Evolutionary conservation across 441 rosid species (phyloP), one percentile per base, ranked within the genome.

Genomic region (Melastoma candidum): DNA sequence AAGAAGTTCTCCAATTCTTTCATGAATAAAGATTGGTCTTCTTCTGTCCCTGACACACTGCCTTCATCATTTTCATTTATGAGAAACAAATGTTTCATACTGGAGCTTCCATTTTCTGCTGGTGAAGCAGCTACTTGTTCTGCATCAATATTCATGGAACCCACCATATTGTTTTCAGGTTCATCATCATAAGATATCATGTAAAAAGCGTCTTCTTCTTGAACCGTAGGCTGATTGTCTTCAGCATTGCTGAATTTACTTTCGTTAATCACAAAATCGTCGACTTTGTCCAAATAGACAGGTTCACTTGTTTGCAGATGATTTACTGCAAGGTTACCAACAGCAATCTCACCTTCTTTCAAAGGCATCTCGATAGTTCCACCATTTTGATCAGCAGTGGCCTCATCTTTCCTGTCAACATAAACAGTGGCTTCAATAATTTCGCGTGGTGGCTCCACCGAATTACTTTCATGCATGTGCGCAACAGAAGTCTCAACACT

Each of bases 21-120:
- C 82, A 75, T 73, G 73, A 83, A 83, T 48, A 67, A 72, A 44
- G 71, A 67, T 52, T 81, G 87, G 51, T 77, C 92, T 58, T 78
- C 92, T 60, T 83, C 90, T 3, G 85, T 76, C 54, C 90, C 85
- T 25, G 87, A 83, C 57, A 78, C 87, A 71, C 72, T 73, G 48
- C 83, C 87, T 2, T 79, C 85, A 44, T 71, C 57, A 22, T 64
- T 50, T 51, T 72, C 81, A 49, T 80, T 83, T 63, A 74, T 69
- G 57, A 77, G 80, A 77, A 81, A 85, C 44, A 76, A 68, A 32
- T 48, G 64, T 50, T 68, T 74, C 43, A 69, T 52, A 59, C 62
- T 68, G 59, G 60, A 54, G 65, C 67, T 67, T 43, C 79, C 80
- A 25, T 73, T 77, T 26, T 32, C 59, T 17, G 70, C 49, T 49